A percentile compares a stretch with the other conserved stretches of the same genome.
Conservation (phyloP, 2,329 filamentous ascomycete genomes). For the Cordyceps pruinosa region DNA sequence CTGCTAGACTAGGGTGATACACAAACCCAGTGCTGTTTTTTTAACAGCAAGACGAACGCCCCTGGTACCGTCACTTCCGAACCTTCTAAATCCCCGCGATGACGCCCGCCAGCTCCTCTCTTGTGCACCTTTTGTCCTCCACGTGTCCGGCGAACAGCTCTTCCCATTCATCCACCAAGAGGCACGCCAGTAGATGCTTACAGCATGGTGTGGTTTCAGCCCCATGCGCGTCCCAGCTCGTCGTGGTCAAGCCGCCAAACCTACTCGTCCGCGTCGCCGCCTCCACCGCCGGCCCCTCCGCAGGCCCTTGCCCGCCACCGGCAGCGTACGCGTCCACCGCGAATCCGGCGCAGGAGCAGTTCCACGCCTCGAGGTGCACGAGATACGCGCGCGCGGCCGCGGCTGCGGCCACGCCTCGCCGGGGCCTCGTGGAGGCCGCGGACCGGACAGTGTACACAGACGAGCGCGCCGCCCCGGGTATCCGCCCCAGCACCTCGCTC, state of each 20-base stretch:
- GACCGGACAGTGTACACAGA: constrained; percentile 16
- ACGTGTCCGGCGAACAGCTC: constrained; percentile 50
- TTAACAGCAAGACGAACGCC: not conserved
- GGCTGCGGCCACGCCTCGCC: not conserved
- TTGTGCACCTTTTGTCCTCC: constrained; percentile 45
- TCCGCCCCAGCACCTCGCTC: not conserved
- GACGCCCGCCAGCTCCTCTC: constrained; percentile 68
- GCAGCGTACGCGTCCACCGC: constrained; percentile 59
- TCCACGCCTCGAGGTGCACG: constrained; percentile 72
- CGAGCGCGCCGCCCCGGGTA: not conserved
- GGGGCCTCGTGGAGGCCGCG: constrained; percentile 20
- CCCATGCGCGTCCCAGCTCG: constrained; percentile 26
- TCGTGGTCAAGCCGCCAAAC: constrained; percentile 44
- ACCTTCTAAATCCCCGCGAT: constrained; percentile 35
- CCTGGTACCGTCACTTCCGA: not conserved
- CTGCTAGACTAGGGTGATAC: not conserved
- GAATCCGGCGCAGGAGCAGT: constrained; percentile 84
- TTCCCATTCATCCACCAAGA: constrained; percentile 62
- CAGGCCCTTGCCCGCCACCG: not conserved
- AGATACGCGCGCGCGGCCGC: constrained; percentile 45
- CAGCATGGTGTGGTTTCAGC: constrained; percentile 52
- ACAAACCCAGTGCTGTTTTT: not conserved
- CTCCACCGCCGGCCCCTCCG: not conserved
- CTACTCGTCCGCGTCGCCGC: constrained; percentile 20
- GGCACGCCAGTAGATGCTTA: constrained; percentile 83